Evolutionary conservation across 2,329 filamentous ascomycete genomes (phyloP), one percentile per base, ranked within the genome.

Genomic region (Diplodia mutila): DNA sequence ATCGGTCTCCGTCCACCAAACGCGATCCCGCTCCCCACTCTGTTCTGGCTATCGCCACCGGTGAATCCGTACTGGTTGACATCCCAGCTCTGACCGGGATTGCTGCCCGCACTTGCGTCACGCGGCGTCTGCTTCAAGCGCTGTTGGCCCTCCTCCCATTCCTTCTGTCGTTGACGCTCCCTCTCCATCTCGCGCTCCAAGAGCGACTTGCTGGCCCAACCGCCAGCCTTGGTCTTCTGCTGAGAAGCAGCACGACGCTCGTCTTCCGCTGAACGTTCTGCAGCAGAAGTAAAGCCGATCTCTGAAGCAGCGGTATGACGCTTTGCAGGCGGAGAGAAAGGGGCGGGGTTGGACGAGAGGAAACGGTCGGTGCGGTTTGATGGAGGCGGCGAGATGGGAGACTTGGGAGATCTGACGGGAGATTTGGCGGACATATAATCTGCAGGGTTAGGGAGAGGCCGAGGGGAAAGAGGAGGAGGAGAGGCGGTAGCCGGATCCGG

Each of bases 161-260:
- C 91, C 67, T 84, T 85, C 79, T 94, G 91, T 16, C 91, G 84
- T 80, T 92, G 87, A 9, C 91, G 84, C 78, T 94, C 91, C 75
- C 90, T 83, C 77, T 94, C 91, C 90, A 93, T 93, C 78, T 94
- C 91, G 32, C 90, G 87, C 79, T 93, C 91, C 1, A 93, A 85
- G 11, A 93, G 83, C 0, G 89, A 91, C 80, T 90, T 91, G 70
- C 85, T 85, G 1, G 88, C 88, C 85, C 85, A 88, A 0, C 86
- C 87, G 32, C 82, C 85, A 1, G 87, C 86, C 75, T 88, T 88
- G 23, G 88, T 90, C 75, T 86, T 84, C 59, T 80, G 78, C 73
- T 90, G 88, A 12, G 85, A 83, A 64, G 86, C 84, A 1, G 80
- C 78, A 14, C 89, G 87, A 3, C 87, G 84, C 27, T 49, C 59